Percentiles rank a stretch among this genome's conserved stretches.
Conservation (phyloP, 108 stramenopile species). For the Aureococcus anophagefferens region DNA sequence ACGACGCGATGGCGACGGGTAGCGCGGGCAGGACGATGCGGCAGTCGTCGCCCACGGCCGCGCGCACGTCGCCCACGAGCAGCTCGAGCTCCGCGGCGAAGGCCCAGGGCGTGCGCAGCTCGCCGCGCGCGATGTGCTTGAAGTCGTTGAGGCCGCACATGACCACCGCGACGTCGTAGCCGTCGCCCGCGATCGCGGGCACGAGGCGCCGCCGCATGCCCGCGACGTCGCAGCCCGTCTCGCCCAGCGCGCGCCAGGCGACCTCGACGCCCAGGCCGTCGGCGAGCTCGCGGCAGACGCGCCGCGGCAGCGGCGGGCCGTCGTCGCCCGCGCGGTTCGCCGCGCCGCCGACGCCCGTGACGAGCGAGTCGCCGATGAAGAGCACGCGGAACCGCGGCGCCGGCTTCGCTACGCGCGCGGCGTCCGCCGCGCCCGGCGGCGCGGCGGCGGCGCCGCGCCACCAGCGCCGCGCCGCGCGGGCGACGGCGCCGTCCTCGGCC, state of each 20-base stretch:
- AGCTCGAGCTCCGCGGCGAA: neutral
- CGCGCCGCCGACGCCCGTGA: neutral
- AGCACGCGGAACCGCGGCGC: neutral
- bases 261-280: neutral
- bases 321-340: neutral
- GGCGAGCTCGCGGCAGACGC: neutral
- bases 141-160: neutral
- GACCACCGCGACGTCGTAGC: neutral
- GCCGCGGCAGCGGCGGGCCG: neutral
- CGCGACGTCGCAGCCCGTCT: neutral
- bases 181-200: too few species aligned
- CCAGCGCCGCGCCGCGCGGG: too few species aligned
- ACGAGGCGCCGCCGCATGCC: neutral
- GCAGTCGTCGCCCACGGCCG: neutral
- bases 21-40: neutral
- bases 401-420: too few species aligned
- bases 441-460: too few species aligned
- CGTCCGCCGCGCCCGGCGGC: too few species aligned
- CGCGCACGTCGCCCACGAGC: neutral
- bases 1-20: neutral
- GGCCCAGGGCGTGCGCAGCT: neutral
- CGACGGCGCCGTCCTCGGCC: too few species aligned
- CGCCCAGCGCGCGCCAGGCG: neutral
- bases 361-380: neutral
- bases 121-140: neutral